phyloP scores from a whole-genome alignment of 345 rosid genomes.

The Corymbia maculata region DNA sequence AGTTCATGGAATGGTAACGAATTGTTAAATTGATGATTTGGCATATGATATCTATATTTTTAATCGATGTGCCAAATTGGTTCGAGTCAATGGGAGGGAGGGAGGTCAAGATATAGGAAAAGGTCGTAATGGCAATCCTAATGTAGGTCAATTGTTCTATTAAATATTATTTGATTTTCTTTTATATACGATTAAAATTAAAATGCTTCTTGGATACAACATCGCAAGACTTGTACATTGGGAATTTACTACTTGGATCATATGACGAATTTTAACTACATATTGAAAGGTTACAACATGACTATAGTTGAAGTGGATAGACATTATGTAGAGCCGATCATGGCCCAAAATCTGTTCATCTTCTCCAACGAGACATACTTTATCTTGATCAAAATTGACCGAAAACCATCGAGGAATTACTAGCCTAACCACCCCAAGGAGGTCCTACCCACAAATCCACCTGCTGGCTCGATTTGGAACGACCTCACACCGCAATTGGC shows the following conservation, averaged over 20 bases:
- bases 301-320: constrained; percentile 79
- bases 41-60: background rate
- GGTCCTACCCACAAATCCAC: no score
- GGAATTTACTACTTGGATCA: background rate
- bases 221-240: background rate
- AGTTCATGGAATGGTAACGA: background rate
- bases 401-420: constrained; percentile 47
- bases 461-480: no score
- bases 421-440: no score
- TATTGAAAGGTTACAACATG: constrained; percentile 50
- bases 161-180: background rate
- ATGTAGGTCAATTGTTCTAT: background rate
- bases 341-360: constrained; percentile 50
- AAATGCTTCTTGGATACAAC: background rate
- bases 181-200: background rate
- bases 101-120: background rate
- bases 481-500: no score
- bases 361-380: constrained; percentile 80
- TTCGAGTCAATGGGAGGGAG: background rate
- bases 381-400: constrained; percentile 45
- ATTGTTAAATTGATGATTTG: background rate
- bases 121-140: background rate
- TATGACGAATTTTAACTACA: background rate
- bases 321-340: constrained; percentile 62
- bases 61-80: background rate